Base-by-base conservation (phyloP, 2,329 filamentous ascomycete species). In the Cercospora canescens region DNA sequence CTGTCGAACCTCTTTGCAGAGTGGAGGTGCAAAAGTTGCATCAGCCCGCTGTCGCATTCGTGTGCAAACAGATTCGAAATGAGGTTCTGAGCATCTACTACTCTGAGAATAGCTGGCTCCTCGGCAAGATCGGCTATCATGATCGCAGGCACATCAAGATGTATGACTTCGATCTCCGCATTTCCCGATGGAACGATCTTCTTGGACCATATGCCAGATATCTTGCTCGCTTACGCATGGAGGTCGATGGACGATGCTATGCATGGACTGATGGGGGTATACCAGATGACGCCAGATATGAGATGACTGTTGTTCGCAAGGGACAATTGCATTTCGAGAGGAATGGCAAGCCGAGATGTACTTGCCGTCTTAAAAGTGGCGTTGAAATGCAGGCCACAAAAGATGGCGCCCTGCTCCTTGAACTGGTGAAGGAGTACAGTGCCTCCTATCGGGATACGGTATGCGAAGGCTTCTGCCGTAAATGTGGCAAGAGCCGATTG, bases 61-160 rank as follows among this genome's bases (percentile, higher is more conserved):
- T 64, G 7, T 69, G 61, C 63, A 61, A 60, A 26, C 52, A 60
- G 26, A 41, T 70, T 21, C 69, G 70, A 5, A 35, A 65, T 26
- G 70, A 70, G 60, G 67, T 65, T 16, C 62, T 70, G 12, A 64
- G 60, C 63, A 69, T 70, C 50, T 72, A 67, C 67, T 72, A 70
- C 55, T 56, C 68, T 35, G 69, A 69, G 28, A 72, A 70, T 52
- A 62, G 56, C 35, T 72, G 68, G 63, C 65, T 63, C 60, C 63
- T 71, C 1, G 69, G 67, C 41, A 69, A 67, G 60, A 68, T 71
- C 30, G 69, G 67, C 34, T 69, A 69, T 58, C 62, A 69, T 54
- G 37, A 63, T 48, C 57, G 26, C 12, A 35, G 54, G 26, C 63
- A 67, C n/a, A 60, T 68, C 16, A 68, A 62, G 12, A 50, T 71